Evolutionary conservation across 768 basidiomycete species (phyloP).

Genomic region (Rickenella mellea): DNA sequence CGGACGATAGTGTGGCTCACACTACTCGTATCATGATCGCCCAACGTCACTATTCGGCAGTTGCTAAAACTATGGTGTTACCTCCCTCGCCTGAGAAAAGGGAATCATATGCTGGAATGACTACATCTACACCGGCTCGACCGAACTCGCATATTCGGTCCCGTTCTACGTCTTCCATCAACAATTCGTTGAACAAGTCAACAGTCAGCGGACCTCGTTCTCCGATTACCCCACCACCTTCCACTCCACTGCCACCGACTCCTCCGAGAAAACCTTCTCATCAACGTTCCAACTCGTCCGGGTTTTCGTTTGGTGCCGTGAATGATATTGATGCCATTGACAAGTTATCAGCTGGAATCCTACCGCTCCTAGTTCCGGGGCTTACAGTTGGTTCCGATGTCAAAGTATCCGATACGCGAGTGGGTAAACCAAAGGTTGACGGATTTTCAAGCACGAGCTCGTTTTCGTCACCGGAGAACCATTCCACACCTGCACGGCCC

Average conservation of each 20-base stretch:
- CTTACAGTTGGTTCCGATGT: conserved; percentile 48
- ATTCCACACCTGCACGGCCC: conserved; percentile 50
- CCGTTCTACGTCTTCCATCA: conserved; percentile 47
- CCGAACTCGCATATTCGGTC: conserved; percentile 43
- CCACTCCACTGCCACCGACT: conserved; percentile 66
- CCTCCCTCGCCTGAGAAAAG: conserved; percentile 28
- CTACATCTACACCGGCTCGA: conserved; percentile 9
- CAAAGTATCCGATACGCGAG: conserved; percentile 38
- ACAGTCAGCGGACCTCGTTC: conserved; percentile 23
- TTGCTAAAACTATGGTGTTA: conserved; percentile 57
- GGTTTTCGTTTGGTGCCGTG: conserved; percentile 50
- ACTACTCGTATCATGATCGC: conserved; percentile 61
- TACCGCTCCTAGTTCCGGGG: conserved; percentile 61
- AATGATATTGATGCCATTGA: conserved; percentile 58
- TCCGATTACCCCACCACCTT: conserved; percentile 42
- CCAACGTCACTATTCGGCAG: conserved; percentile 61
- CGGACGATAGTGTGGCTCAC: conserved; percentile 40
- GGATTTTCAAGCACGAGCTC: conserved; percentile 11
- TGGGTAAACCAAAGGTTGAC: conserved; percentile 25
- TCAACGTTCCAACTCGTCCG: conserved; percentile 56
- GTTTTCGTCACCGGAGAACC: conserved; percentile 46
- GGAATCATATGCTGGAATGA: neutral
- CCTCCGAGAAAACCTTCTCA: conserved; percentile 52
- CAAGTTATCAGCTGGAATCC: conserved; percentile 56
- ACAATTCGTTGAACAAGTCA: conserved; percentile 28